These are phyloP conservation scores for Hamigera avellanea DNA, from an alignment of 495 filamentous ascomycete genomes.

Conservation along the genomic window DNA sequence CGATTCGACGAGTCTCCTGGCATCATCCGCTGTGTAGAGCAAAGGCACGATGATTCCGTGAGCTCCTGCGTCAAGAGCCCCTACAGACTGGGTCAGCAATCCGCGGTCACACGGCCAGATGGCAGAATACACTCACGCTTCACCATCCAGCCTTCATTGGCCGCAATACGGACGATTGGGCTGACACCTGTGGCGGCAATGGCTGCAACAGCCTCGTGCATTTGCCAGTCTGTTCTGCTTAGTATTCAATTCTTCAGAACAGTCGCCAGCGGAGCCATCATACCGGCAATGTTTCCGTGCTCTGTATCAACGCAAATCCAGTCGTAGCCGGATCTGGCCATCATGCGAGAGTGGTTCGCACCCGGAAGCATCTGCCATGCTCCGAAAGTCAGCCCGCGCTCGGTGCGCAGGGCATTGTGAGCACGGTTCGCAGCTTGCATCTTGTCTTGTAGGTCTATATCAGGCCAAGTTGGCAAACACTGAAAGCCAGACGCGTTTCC, in stretches of 20 bases:
- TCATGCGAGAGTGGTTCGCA: slow-evolving; percentile 52
- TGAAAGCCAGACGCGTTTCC: no score
- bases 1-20: slow-evolving; percentile 41
- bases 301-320: slow-evolving; percentile 70
- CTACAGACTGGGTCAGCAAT: slow-evolving; percentile 14
- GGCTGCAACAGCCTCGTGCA: slow-evolving; percentile 71
- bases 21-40: slow-evolving; percentile 56
- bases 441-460: slow-evolving; percentile 8
- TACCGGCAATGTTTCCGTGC: slow-evolving; percentile 71
- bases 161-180: slow-evolving; percentile 53
- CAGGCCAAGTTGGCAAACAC: no score
- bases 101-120: slow-evolving; percentile 7
- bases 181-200: slow-evolving; percentile 56
- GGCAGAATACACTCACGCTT: slow-evolving; percentile 41
- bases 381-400: slow-evolving; percentile 48
- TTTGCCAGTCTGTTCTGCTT: slow-evolving; percentile 51
- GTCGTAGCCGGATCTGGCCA: slow-evolving; percentile 57
- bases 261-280: slow-evolving; percentile 2
- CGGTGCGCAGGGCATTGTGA: slow-evolving; percentile 44
- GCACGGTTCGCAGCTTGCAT: slow-evolving; percentile 58
- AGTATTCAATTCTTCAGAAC: slow-evolving; percentile 32
- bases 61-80: slow-evolving; percentile 52
- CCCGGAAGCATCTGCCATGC: slow-evolving; percentile 69
- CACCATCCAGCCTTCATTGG: slow-evolving; percentile 58
- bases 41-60: slow-evolving; percentile 48